Evolutionary conservation across 345 rosid species (phyloP), one percentile per base, ranked within the genome.

Genomic region (Moringa oleifera): DNA sequence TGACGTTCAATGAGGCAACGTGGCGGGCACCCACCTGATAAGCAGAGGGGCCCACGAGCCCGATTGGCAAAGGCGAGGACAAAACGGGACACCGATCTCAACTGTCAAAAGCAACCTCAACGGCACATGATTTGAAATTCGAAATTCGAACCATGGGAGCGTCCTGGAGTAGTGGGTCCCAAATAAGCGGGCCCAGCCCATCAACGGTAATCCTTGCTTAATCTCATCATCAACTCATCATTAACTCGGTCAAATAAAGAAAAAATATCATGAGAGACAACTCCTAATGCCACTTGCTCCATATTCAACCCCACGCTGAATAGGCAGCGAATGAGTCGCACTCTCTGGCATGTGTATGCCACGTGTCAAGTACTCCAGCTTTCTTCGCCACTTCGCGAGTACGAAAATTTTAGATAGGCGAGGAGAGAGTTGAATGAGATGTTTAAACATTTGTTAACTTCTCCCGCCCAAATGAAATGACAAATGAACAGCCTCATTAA

Each of bases 41-140:
- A n/a, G n/a, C n/a, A n/a, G 3, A 28, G 33, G 47, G 47, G 17
- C 47, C 47, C 47, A 41, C 12, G 47, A 41, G 9, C 47, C 6
- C 6, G 47, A 41, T 4, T 5, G 12, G 47, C 9, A 41, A 41
- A 15, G 12, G 37, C 12, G 47, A 41, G 47, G 6, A 1, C 47
- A 4, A n/a, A 15, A 4, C 47, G 12, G 22, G 13, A 7, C 10
- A 20, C 2, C 20, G n/a, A 51, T 51, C 22, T n/a, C 15, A 51
- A 51, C 54, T 21, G 20, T 51, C 2, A 20, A 6, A 18, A 53
- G 18, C 57, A 51, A n/a, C 7, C 7, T 59, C 41, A 46, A 53
- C 64, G 67, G 73, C 64, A 73, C 73, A 33, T 55, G 46, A 23
- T 69, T 68, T 62, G 67, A 73, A 73, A 67, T 68, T 65, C 20